These are phyloP conservation scores for Rubroboletus pulcherrimus DNA, from an alignment of 768 basidiomycete genomes.

Conservation along the genomic window DNA sequence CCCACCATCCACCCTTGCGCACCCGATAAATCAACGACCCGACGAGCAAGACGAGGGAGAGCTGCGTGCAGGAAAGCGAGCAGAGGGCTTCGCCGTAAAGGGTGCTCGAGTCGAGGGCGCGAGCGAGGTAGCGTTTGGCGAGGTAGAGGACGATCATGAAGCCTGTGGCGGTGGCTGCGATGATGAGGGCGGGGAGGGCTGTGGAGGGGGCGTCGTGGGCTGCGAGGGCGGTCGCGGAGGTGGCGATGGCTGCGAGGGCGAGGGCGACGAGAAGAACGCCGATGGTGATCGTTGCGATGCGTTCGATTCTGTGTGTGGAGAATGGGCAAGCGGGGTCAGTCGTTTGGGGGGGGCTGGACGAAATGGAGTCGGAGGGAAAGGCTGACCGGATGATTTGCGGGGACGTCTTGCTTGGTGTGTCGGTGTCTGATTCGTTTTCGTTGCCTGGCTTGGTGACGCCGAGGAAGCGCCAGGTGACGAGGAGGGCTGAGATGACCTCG, in stretches of 20 bases:
- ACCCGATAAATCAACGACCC: constrained; percentile 37
- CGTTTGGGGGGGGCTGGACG: too few relatives aligned
- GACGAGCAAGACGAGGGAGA: constrained; percentile 40
- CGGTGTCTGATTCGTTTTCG: constrained; percentile 32
- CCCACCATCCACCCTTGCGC: constrained; percentile 46
- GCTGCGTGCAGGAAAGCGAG: constrained; percentile 40
- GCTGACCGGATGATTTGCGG: constrained; percentile 13
- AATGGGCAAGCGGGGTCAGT: not conserved
- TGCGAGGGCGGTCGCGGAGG: constrained; percentile 33
- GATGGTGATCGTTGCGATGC: constrained; percentile 33
- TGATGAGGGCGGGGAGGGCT: constrained; percentile 40
- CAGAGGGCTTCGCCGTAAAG: constrained; percentile 44
- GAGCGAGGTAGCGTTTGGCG: constrained; percentile 41
- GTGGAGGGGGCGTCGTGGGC: constrained; percentile 34
- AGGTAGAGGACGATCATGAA: constrained; percentile 42
- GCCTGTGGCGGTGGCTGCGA: constrained; percentile 38
- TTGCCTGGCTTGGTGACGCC: constrained; percentile 33
- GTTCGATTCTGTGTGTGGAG: constrained; percentile 32
- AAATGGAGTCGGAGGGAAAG: too few relatives aligned
- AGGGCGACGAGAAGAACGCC: constrained; percentile 37
- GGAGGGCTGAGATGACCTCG: constrained; percentile 41
- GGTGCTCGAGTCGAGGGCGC: constrained; percentile 39
- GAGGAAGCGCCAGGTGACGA: constrained; percentile 45
- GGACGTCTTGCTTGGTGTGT: not conserved
- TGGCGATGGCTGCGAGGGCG: constrained; percentile 34